Evolutionary conservation across 371 early-diverging fungal species (phyloP).

Genomic region (Mucor lusitanicus): DNA sequence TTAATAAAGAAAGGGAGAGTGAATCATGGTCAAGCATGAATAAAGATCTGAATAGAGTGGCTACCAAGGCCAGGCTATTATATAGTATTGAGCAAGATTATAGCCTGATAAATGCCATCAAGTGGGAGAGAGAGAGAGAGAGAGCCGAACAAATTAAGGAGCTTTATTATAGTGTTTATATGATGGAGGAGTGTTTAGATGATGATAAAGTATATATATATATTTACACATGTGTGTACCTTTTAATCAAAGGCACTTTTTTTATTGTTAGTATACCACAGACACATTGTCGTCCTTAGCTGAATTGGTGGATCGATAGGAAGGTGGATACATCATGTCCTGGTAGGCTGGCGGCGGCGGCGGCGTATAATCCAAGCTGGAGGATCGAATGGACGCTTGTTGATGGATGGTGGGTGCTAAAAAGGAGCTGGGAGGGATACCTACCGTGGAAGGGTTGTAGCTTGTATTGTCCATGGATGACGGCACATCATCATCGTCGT

Average conservation of each 20-base stretch:
- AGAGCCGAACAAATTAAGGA: neutral
- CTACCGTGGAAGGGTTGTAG: slow-evolving; percentile 14
- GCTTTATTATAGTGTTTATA: neutral
- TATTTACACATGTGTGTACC: too few species aligned
- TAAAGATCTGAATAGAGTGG: too few species aligned
- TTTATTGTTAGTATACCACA: neutral
- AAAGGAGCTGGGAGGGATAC: slow-evolving; percentile 20
- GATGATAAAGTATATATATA: too few species aligned
- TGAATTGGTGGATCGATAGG: slow-evolving; percentile 18
- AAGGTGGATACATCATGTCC: slow-evolving; percentile 21
- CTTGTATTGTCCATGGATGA: neutral
- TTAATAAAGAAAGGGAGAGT: neutral
- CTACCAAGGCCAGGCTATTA: too few species aligned
- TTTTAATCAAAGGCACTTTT: neutral
- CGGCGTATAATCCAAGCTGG: slow-evolving; percentile 14
- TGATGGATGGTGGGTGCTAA: slow-evolving; percentile 5
- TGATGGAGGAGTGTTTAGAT: too few species aligned
- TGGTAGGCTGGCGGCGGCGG: slow-evolving; percentile 20
- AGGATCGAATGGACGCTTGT: slow-evolving; percentile 16
- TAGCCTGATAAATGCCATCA: too few species aligned
- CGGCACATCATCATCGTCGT: neutral
- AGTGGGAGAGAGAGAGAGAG: too few species aligned
- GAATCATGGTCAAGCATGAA: too few species aligned
- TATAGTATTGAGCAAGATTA: too few species aligned
- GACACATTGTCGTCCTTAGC: slow-evolving; percentile 16